phyloP scores from a whole-genome alignment of 1,139 yeast genomes.

The Entelexis sorbosivorans region DNA sequence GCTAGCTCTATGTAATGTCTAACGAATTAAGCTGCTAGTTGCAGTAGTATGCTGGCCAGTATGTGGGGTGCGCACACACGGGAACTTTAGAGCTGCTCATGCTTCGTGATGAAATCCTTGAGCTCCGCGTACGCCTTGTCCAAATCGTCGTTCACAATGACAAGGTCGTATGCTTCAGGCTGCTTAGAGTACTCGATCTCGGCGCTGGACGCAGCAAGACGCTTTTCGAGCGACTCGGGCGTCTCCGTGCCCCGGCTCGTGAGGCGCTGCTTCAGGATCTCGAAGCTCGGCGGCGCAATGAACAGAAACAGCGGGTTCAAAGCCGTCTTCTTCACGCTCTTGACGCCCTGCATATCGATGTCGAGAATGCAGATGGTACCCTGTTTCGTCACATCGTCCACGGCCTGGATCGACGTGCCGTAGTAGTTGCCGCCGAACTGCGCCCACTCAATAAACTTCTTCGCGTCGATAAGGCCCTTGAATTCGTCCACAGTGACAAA shows the following conservation, averaged over 20 bases:
- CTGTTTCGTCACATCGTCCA: conserved; percentile 52
- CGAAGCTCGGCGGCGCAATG: conserved; percentile 86
- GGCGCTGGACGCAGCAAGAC: conserved; percentile 74
- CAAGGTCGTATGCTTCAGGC: conserved; percentile 79
- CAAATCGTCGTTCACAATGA: conserved; percentile 82
- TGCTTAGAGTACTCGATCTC: conserved; percentile 81
- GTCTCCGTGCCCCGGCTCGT: conserved; percentile 92
- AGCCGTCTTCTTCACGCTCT: conserved; percentile 70
- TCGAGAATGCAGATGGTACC: conserved; percentile 72
- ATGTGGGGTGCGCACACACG: no score
- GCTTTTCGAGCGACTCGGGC: conserved; percentile 65
- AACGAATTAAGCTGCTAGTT: not conserved
- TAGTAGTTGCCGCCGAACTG: conserved; percentile 95
- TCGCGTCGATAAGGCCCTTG: conserved; percentile 57
- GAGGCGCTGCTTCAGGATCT: conserved; percentile 59
- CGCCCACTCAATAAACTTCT: conserved; percentile 92
- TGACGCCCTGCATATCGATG: conserved; percentile 98
- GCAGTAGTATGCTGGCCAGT: not conserved
- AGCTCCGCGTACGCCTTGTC: conserved; percentile 78
- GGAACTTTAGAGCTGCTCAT: conserved; percentile 3
- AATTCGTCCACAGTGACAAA: conserved; percentile 71
- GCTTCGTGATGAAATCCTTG: conserved; percentile 48
- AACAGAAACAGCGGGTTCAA: conserved; percentile 79
- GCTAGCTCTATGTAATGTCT: no score
- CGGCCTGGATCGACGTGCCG: conserved; percentile 84